Evolutionary conservation across 129 eudicot genomes (phyloP).

Genomic region (Flaveria linearis): DNA sequence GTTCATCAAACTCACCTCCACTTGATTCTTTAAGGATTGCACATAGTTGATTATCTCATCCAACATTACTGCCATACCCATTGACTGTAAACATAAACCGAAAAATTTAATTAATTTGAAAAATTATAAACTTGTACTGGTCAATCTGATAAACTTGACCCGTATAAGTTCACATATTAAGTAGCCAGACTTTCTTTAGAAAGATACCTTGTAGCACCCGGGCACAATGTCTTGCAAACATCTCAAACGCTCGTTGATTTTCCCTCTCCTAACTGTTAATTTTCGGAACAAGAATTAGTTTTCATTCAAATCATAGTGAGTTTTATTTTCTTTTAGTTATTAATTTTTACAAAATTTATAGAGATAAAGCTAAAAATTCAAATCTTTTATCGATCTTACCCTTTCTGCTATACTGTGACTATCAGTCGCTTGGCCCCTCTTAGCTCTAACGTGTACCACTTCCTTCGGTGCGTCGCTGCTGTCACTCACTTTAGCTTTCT

Average conservation of each 20-base stretch:
- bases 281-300: neutral
- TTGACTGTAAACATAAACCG: constrained; percentile 53
- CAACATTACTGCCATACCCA: constrained; percentile 98
- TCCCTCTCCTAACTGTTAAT: constrained; percentile 71
- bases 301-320: neutral
- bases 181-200: neutral
- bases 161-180: neutral
- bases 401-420: constrained; percentile 89
- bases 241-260: constrained; percentile 75
- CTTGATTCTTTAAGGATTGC: constrained; percentile 90
- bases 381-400: neutral
- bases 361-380: neutral
- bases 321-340: neutral
- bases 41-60: constrained; percentile 95
- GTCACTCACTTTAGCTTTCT: constrained; percentile 44
- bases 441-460: constrained; percentile 93
- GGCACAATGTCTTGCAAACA: constrained; percentile 97
- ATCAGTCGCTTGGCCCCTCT: constrained; percentile 98
- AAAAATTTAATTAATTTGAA: neutral
- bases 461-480: constrained; percentile 56
- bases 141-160: neutral
- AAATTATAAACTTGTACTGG: neutral
- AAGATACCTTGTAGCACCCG: constrained; percentile 84
- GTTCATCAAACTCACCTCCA: constrained; percentile 58
- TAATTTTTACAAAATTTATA: neutral